phyloP scores from a whole-genome alignment of 1,139 yeast genomes.

The Hyphopichia khmerensis region DNA sequence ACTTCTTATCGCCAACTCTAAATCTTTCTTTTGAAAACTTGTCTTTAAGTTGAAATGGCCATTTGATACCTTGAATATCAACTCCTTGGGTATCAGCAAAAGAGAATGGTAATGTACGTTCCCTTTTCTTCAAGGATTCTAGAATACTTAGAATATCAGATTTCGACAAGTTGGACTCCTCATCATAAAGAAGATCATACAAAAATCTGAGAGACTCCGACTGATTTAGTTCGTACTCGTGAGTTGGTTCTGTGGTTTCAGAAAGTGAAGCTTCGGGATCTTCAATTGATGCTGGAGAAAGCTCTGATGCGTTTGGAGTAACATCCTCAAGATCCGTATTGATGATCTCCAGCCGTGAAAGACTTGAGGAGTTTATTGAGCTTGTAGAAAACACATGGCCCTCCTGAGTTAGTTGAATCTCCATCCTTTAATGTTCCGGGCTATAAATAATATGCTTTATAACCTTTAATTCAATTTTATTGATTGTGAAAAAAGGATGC shows the following conservation, averaged over 20 bases:
- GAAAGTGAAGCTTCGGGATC: neutral
- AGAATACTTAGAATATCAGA: slow-evolving; percentile 37
- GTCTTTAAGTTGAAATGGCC: slow-evolving; percentile 32
- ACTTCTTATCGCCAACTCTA: slow-evolving; percentile 33
- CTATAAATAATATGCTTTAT: too few relatives aligned
- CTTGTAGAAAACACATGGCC: too few relatives aligned
- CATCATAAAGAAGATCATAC: slow-evolving; percentile 41
- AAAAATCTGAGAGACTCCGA: slow-evolving; percentile 43
- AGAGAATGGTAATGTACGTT: slow-evolving; percentile 33
- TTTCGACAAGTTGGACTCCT: slow-evolving; percentile 31
- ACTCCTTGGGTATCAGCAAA: slow-evolving; percentile 8
- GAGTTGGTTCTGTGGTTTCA: slow-evolving; percentile 4
- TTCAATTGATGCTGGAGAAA: neutral
- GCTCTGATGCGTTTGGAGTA: neutral
- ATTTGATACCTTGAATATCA: slow-evolving; percentile 39
- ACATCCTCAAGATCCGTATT: too few relatives aligned
- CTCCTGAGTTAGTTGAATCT: too few relatives aligned
- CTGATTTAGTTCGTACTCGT: slow-evolving; percentile 41
- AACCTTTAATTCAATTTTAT: too few relatives aligned
- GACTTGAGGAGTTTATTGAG: too few relatives aligned
- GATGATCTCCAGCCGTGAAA: too few relatives aligned
- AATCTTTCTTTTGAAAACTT: slow-evolving; percentile 35
- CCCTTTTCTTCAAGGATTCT: slow-evolving; percentile 36
- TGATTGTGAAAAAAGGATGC: too few relatives aligned
- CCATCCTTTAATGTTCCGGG: too few relatives aligned